Base-by-base conservation (phyloP, 768 basidiomycete species). In the Podaxis sp. region DNA sequence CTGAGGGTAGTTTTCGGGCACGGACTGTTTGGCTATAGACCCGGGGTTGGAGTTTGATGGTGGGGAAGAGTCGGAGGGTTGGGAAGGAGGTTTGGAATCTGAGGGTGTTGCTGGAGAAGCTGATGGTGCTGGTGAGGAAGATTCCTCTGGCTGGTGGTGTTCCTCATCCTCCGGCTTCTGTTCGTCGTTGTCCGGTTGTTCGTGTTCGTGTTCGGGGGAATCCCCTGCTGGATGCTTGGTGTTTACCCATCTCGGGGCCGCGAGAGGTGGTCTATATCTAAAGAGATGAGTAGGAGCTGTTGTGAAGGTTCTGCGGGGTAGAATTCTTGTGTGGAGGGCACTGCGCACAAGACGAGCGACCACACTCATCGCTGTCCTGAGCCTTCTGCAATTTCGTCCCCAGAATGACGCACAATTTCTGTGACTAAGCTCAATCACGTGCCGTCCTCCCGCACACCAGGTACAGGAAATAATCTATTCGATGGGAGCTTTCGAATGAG, bases 1-100 rank as follows among this genome's bases (percentile, higher is more conserved):
- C 70, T 96, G 93, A 0, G 96, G 95, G 73, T 98, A 98, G 61
- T 85, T 69, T 72, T 94, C 93, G 0, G 95, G 95, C 3, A 97
- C 88, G 14, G 90, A 87, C 61, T 91, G 91, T 65, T 91, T 93
- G 3, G 93, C 87, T 65, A 93, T 89, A 21, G 89, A 81, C 65
- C 64, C 78, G 42, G 69, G 77, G 61, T 63, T 74, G 47, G 68
- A 77, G 55, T 62, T 73, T 63, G 68, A 79, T 9, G 71, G 69
- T 23, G 69, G 70, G 16, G 70, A 60, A 0, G 68, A 48, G 5
- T 65, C 55, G 6, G 69, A 61, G 5, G 70, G 63, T 28, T 68
- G 59, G 9, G 53, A 46, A 1, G 50, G 54, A n/a, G 59, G 40
- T 65, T 66, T 4, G 75, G 68, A 36, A 72, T 38, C 37, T 67